Conservation (phyloP, 2,329 filamentous ascomycete genomes). For the Orbilia ellipsospora region DNA sequence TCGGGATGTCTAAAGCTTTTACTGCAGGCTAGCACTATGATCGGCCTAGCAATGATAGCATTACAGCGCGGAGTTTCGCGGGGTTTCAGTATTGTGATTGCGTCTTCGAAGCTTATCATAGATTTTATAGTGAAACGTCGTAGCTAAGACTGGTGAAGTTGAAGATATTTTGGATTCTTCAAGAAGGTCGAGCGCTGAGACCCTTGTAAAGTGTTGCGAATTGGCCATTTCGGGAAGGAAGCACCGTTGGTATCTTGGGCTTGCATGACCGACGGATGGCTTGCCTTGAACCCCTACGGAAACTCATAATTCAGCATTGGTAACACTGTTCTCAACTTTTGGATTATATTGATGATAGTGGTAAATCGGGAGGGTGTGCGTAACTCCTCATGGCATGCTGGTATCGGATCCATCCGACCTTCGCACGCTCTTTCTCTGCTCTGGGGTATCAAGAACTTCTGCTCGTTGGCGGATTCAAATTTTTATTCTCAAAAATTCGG, state of each 20-base stretch:
- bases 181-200: constrained; percentile 23
- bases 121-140: no score
- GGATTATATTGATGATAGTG: constrained; percentile 6
- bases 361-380: constrained; percentile 13
- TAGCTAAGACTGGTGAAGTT: background rate
- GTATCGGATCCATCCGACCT: constrained; percentile 22
- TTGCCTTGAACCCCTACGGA: constrained; percentile 46
- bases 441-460: no score
- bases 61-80: no score
- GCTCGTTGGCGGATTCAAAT: no score
- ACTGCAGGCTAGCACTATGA: no score
- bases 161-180: constrained; percentile 6
- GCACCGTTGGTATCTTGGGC: constrained; percentile 25
- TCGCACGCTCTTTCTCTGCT: no score
- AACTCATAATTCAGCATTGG: constrained; percentile 22
- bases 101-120: no score
- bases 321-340: constrained; percentile 15
- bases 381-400: background rate
- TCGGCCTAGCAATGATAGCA: no score
- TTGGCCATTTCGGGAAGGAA: constrained; percentile 40
- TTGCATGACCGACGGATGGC: constrained; percentile 46
- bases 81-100: no score
- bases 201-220: constrained; percentile 30
- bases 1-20: no score
- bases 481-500: constrained; percentile 4